These are phyloP conservation scores for Aureobasidium sp. DNA, from an alignment of 2,329 filamentous ascomycete genomes.

Conservation along the genomic window DNA sequence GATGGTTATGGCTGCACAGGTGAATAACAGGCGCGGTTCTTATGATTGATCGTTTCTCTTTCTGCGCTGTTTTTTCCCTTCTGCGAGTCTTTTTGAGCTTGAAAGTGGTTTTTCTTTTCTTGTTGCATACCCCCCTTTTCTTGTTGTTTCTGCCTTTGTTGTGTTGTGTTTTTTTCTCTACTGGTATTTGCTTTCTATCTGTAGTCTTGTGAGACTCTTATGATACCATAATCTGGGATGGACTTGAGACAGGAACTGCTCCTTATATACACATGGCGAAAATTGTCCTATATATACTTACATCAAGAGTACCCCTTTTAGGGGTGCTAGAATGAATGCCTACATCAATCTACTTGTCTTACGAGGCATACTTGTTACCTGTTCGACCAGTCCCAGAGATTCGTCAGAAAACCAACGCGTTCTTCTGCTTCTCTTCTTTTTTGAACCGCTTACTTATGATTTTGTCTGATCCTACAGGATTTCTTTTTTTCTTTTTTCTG, in stretches of 20 bases:
- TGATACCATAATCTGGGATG: neutral
- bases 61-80: neutral
- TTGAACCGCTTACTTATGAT: too few relatives aligned
- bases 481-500: too few relatives aligned
- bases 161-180: neutral
- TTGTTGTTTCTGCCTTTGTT: neutral
- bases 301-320: too few relatives aligned
- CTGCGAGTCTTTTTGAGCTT: neutral
- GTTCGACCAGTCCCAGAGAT: too few relatives aligned
- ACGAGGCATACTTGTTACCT: neutral
- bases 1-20: constrained; percentile 48
- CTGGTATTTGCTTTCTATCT: neutral
- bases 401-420: too few relatives aligned
- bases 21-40: constrained; percentile 16
- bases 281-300: too few relatives aligned
- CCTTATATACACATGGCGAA: too few relatives aligned
- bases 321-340: too few relatives aligned
- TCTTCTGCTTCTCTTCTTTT: too few relatives aligned
- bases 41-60: constrained; percentile 12
- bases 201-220: neutral
- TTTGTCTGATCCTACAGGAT: too few relatives aligned
- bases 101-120: neutral
- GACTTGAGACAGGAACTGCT: too few relatives aligned
- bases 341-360: neutral
- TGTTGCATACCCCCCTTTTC: neutral